These are phyloP conservation scores for Phanerodontia chrysosporium DNA, from an alignment of 768 basidiomycete species.

Conservation along the genomic window DNA sequence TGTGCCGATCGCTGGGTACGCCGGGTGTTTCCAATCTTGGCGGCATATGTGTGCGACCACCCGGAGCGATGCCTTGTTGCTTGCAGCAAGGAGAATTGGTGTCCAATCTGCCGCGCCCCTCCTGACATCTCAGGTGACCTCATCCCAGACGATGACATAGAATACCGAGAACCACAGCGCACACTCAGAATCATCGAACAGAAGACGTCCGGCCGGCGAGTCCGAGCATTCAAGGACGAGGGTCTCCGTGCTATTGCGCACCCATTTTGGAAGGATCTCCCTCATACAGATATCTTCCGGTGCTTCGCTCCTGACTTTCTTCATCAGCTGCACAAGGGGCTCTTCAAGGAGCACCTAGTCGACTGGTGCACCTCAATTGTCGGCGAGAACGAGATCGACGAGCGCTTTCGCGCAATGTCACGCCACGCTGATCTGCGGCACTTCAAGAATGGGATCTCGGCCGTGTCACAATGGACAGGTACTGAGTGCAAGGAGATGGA, in stretches of 20 bases:
- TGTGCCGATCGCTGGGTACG: conserved; percentile 18
- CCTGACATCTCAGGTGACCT: conserved; percentile 9
- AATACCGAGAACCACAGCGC: not conserved
- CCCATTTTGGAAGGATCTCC: conserved; percentile 5
- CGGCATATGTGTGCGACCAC: conserved; percentile 19
- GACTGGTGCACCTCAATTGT: conserved; percentile 5
- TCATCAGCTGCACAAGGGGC: conserved; percentile 8
- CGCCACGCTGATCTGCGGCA: conserved; percentile 29
- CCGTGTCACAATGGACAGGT: conserved; percentile 39
- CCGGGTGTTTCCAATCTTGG: conserved; percentile 18
- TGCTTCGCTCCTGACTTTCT: conserved; percentile 1
- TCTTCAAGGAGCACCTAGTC: conserved; percentile 6
- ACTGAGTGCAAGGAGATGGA: too few species aligned
- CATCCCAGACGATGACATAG: not conserved
- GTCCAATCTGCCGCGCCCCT: conserved; percentile 15
- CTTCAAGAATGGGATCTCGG: conserved; percentile 39
- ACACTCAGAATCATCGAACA: not conserved
- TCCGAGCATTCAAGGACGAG: not conserved
- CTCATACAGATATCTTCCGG: not conserved
- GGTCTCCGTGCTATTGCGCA: not conserved
- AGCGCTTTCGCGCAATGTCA: conserved; percentile 27
- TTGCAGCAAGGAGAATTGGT: conserved; percentile 12
- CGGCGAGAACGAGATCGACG: conserved; percentile 31
- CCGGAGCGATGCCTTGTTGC: conserved; percentile 25
- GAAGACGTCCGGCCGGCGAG: not conserved